phyloP scores from a whole-genome alignment of 2,329 filamentous ascomycete genomes.

The Colletotrichum godetiae region DNA sequence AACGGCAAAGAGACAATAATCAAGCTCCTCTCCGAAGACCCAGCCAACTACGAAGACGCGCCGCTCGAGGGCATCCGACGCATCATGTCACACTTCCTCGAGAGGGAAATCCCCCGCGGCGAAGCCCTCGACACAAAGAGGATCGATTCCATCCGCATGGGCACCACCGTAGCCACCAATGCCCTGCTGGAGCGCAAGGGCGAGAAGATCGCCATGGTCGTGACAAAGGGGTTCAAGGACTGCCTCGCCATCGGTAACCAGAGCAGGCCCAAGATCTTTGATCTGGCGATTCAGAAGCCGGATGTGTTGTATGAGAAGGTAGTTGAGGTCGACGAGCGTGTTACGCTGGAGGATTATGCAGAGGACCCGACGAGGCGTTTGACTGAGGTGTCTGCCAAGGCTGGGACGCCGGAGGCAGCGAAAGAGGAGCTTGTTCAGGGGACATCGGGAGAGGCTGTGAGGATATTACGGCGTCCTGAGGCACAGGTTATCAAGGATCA shows the following conservation, averaged over 20 bases:
- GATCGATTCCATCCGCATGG: conserved; percentile 95
- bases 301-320: conserved; percentile 88
- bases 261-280: conserved; percentile 89
- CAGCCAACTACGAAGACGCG: conserved; percentile 89
- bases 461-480: conserved; percentile 69
- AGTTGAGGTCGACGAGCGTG: conserved; percentile 90
- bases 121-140: conserved; percentile 82
- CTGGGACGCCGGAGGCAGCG: conserved; percentile 57
- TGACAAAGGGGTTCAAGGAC: conserved; percentile 89
- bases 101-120: conserved; percentile 81
- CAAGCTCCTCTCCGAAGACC: conserved; percentile 91
- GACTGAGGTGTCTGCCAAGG: conserved; percentile 65
- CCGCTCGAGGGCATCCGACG: conserved; percentile 91
- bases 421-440: conserved; percentile 73
- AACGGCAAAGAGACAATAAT: conserved; percentile 83
- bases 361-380: conserved; percentile 79
- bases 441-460: conserved; percentile 75
- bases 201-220: conserved; percentile 86
- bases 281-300: conserved; percentile 86
- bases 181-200: conserved; percentile 91
- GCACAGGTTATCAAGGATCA: conserved; percentile 63
- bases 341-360: conserved; percentile 91
- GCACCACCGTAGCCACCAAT: conserved; percentile 94
- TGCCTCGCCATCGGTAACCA: conserved; percentile 92
- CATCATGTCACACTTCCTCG: conserved; percentile 82